These are phyloP conservation scores for Enterospora canceri DNA, from an alignment of 371 early-diverging fungal genomes.

Conservation along the genomic window DNA sequence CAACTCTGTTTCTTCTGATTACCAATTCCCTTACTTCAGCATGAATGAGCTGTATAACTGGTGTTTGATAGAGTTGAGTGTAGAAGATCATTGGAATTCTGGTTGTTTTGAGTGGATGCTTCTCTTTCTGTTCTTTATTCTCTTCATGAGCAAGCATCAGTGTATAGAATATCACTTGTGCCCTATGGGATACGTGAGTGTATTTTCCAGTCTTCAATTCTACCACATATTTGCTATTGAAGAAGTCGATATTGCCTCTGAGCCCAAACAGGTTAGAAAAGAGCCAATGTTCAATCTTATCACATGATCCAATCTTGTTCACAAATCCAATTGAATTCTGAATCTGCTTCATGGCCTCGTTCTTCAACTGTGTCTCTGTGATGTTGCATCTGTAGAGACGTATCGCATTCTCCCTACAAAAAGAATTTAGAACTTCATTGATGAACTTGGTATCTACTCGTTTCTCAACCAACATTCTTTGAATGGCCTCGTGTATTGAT, in stretches of 20 bases:
- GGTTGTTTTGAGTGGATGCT: background rate
- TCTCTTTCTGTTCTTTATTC: background rate
- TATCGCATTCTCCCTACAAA: constrained; percentile 11
- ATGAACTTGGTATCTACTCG: background rate
- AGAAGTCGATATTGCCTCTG: constrained; percentile 41
- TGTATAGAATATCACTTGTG: constrained; percentile 40
- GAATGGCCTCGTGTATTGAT: constrained; percentile 26
- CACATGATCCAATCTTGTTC: background rate
- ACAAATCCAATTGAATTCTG: constrained; percentile 20
- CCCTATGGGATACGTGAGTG: constrained; percentile 21
- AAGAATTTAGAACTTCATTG: background rate
- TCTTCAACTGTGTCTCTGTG: constrained; percentile 19
- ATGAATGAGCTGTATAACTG: constrained; percentile 27
- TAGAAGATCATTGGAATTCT: constrained; percentile 32
- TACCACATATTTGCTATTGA: constrained; percentile 15
- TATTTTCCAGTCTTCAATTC: constrained; percentile 42
- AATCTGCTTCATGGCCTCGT: constrained; percentile 16
- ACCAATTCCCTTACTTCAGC: constrained; percentile 33
- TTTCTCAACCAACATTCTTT: constrained; percentile 1
- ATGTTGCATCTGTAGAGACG: constrained; percentile 22
- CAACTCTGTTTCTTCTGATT: constrained; percentile 28
- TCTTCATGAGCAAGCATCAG: constrained; percentile 31
- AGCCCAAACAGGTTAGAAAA: constrained; percentile 22
- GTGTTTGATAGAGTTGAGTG: constrained; percentile 5
- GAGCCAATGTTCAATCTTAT: constrained; percentile 31